Conservation (phyloP, 371 early-diverging fungal genomes). For the Saksenaea vasiformis region DNA sequence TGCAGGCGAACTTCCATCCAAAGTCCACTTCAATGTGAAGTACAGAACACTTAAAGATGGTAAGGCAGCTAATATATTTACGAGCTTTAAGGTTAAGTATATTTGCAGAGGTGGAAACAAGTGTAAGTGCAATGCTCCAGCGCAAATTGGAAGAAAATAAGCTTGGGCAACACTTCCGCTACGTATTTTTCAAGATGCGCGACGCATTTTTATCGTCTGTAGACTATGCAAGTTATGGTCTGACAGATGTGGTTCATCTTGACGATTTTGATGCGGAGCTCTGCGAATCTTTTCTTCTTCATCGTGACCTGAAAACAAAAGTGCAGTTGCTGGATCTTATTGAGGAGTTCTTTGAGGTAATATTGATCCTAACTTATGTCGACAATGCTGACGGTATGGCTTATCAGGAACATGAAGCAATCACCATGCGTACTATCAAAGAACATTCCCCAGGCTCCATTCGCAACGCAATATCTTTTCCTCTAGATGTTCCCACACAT, state of each 20-base stretch:
- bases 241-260: conserved; percentile 62
- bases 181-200: conserved; percentile 53
- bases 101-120: conserved; percentile 62
- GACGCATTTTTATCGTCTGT: conserved; percentile 54
- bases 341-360: conserved; percentile 55
- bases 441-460: conserved; percentile 27
- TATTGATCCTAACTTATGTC: background rate
- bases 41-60: conserved; percentile 62
- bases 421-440: conserved; percentile 37
- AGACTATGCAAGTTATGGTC: conserved; percentile 63
- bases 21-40: conserved; percentile 58
- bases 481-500: conserved; percentile 52
- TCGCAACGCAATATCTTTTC: conserved; percentile 49
- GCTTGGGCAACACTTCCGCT: conserved; percentile 55
- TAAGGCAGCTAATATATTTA: conserved; percentile 17
- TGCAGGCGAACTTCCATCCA: conserved; percentile 31
- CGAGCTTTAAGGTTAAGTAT: background rate
- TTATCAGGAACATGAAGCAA: conserved; percentile 35
- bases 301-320: conserved; percentile 57
- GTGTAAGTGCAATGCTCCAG: conserved; percentile 50
- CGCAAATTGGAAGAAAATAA: conserved; percentile 44
- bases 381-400: background rate
- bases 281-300: conserved; percentile 57
- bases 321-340: conserved; percentile 50
- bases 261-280: conserved; percentile 59